Base-by-base conservation (phyloP, 1,139 yeast species). In the Yamadazyma sp. region DNA sequence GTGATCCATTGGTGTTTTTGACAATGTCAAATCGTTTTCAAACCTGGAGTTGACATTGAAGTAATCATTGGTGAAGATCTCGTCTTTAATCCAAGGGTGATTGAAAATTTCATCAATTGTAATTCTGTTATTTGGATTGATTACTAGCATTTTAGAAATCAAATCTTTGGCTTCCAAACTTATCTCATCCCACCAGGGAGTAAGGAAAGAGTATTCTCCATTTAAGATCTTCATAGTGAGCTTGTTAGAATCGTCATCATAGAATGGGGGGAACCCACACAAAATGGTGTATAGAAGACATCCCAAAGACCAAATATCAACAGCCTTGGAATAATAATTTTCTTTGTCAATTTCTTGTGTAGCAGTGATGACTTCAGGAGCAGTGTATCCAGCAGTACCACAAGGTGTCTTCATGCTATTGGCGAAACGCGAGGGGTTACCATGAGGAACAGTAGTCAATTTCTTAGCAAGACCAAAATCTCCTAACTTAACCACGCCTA, bases 101-200 rank as follows among this genome's bases (percentile, higher is more conserved):
- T 64, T 58, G 69, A 87, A 83, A 34, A 92, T 80, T 45, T 79
- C 81, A 4, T 64, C 64, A 20, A 89, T 66, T 0, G 83, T 70
- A 21, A 84, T 73, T 51, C 98, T 70, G 31, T 77, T 72, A 20
- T 70, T 68, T 0, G 96, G 95, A 48, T 87, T 73, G 3, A 76
- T 56, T 6, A 70, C 70, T 48, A 85, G 62, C 62, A 85, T 70
- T 31, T 66, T 69, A 3, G 71, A 56, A 9, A 84, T 78, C 39
- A 85, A 59, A 48, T 76, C 74, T 59, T 88, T 88, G 6, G 96
- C 97, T 15, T 84, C 87, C 29, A 53, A 58, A 43, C 87, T 77
- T 30, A 90, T 85, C 52, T 90, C 96, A 60, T 90, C 97, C 97
- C 97, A 90, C 97, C 97, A 90, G 0, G 97, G 97, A 41, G 80